These are phyloP conservation scores for Lathyrus oleraceus DNA, from an alignment of 306 rosid species.

Conservation along the genomic window DNA sequence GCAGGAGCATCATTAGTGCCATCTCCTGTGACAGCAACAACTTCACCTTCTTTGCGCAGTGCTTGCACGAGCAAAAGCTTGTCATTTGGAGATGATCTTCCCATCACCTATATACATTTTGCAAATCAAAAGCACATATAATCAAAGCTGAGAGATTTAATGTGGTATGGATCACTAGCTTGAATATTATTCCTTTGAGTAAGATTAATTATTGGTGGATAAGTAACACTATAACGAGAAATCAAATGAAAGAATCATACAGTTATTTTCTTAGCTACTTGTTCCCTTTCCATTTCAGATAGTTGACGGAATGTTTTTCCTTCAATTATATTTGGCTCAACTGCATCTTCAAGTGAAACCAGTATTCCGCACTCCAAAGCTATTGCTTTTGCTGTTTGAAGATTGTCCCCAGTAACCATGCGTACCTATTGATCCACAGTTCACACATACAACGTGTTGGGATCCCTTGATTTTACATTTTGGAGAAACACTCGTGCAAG, in stretches of 20 bases:
- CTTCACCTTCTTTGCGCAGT: slow-evolving; percentile 81
- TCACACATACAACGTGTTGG: slow-evolving; percentile 26
- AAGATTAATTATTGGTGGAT: slow-evolving; percentile 16
- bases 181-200: slow-evolving; percentile 8
- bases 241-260: slow-evolving; percentile 44
- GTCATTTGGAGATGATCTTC: slow-evolving; percentile 98
- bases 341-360: slow-evolving; percentile 57
- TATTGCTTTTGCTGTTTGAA: slow-evolving; percentile 93
- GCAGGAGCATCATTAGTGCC: slow-evolving; percentile 99
- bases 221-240: slow-evolving; percentile 18
- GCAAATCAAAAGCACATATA: slow-evolving; percentile 10
- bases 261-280: slow-evolving; percentile 61
- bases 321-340: slow-evolving; percentile 80
- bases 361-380: slow-evolving; percentile 95
- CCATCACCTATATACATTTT: slow-evolving; percentile 72
- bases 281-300: slow-evolving; percentile 79
- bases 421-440: slow-evolving; percentile 64
- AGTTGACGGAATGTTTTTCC: slow-evolving; percentile 80
- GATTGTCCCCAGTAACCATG: slow-evolving; percentile 97
- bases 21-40: slow-evolving; percentile 98
- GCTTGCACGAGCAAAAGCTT: slow-evolving; percentile 99
- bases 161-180: slow-evolving; percentile 1
- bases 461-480: slow-evolving; percentile 34
- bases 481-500: slow-evolving; percentile 12
- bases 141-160: not conserved